A percentile compares a stretch with the other conserved stretches of the same genome.
phyloP scores from a whole-genome alignment of 768 basidiomycete genomes.

The Suillus spraguei region DNA sequence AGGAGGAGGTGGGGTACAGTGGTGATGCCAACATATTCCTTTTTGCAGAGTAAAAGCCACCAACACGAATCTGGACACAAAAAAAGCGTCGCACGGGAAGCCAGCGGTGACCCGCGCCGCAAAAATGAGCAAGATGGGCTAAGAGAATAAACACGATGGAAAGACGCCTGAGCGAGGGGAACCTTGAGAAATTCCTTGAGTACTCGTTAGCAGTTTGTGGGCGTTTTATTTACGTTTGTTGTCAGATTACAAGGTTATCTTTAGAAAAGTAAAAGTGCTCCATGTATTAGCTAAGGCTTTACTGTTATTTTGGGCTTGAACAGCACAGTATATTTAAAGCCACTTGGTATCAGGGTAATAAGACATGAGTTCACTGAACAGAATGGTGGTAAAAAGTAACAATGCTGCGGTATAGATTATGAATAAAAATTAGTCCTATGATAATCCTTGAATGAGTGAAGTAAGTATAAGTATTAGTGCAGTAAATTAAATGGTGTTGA shows the following conservation, averaged over 20 bases:
- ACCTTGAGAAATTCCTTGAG: slow-evolving; percentile 6
- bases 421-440: slow-evolving; percentile 2
- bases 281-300: not conserved
- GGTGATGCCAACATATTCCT: slow-evolving; percentile 69
- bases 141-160: slow-evolving; percentile 19
- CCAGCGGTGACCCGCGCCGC: slow-evolving; percentile 11
- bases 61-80: slow-evolving; percentile 10
- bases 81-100: slow-evolving; percentile 13
- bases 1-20: slow-evolving; percentile 54
- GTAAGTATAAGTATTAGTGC: slow-evolving; percentile 8
- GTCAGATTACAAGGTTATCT: not conserved
- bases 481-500: slow-evolving; percentile 23
- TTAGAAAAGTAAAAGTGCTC: too few relatives aligned
- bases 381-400: not conserved
- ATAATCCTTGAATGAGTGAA: slow-evolving; percentile 5
- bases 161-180: slow-evolving; percentile 11
- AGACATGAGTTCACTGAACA: not conserved
- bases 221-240: slow-evolving; percentile 31
- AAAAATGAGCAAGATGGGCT: slow-evolving; percentile 17
- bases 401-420: slow-evolving; percentile 10
- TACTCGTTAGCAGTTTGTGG: slow-evolving; percentile 4
- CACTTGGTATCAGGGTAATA: slow-evolving; percentile 11
- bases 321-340: not conserved
- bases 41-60: slow-evolving; percentile 15
- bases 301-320: not conserved